A percentile compares a stretch with the other conserved stretches of the same genome.
Evolutionary conservation across 202 grass and related monocot species (phyloP).

Genomic region (Brachypodium distachyon): DNA sequence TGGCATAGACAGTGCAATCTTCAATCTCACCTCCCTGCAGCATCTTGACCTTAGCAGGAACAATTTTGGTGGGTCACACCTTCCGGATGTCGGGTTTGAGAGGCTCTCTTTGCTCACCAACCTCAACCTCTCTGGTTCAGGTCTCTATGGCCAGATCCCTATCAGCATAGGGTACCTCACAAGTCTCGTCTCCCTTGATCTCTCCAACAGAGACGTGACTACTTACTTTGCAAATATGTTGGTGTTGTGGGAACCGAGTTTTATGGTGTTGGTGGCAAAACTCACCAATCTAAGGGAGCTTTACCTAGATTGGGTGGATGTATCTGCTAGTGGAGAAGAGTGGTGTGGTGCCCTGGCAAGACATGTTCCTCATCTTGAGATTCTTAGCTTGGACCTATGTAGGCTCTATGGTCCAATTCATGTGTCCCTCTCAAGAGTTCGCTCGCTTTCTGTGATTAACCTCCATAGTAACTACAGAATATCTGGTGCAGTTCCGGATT

Average conservation of each 20-base stretch:
- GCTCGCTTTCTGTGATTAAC: background rate
- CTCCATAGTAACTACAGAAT: background rate
- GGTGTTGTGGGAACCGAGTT: background rate
- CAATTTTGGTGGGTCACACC: background rate
- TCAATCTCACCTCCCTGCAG: conserved; percentile 10
- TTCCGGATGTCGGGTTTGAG: background rate
- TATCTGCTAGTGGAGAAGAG: background rate
- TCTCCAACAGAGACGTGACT: background rate
- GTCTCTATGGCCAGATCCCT: background rate
- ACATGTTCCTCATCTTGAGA: background rate
- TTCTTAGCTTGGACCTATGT: conserved; percentile 14
- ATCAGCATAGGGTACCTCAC: conserved; percentile 16
- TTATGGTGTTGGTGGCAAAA: background rate
- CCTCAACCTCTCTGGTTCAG: conserved; percentile 12
- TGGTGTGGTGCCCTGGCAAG: background rate
- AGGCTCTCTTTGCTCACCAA: background rate
- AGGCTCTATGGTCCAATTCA: conserved; percentile 1
- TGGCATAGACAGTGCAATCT: background rate
- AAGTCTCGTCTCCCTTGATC: conserved; percentile 12
- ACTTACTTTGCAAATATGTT: background rate
- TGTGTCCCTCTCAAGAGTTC: background rate
- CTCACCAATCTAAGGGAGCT: conserved; percentile 13
- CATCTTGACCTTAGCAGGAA: conserved; percentile 7
- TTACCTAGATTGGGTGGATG: background rate
- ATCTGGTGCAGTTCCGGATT: background rate